Percentiles rank a stretch among this genome's conserved stretches.
Evolutionary conservation across 441 rosid genomes (phyloP).

Genomic region (Gossypium schwendimanii): DNA sequence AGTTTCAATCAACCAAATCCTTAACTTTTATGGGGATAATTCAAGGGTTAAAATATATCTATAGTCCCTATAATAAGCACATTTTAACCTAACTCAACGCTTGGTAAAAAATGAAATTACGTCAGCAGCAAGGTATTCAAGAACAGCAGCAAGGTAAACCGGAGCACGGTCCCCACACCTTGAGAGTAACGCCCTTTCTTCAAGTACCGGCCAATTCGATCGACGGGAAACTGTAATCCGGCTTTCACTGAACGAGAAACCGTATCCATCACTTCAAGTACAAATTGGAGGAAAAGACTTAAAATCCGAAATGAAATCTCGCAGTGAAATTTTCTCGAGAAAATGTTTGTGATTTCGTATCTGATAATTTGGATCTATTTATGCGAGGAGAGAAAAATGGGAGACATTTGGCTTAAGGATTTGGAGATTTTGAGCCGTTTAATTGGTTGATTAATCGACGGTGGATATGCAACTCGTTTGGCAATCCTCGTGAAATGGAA

Average conservation of each 20-base stretch:
- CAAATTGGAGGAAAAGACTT: background rate
- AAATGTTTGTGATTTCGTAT: background rate
- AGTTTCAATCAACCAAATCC: too few relatives aligned
- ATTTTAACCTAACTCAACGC: too few relatives aligned
- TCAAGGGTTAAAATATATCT: too few relatives aligned
- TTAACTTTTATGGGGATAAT: too few relatives aligned
- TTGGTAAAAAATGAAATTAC: slow-evolving; percentile 9
- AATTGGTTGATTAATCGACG: slow-evolving; percentile 21
- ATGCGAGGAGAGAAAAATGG: background rate
- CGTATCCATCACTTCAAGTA: slow-evolving; percentile 8
- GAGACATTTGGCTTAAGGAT: slow-evolving; percentile 4
- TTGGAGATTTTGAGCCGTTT: slow-evolving; percentile 14
- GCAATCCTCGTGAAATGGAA: slow-evolving; percentile 19
- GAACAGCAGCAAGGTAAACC: slow-evolving; percentile 32
- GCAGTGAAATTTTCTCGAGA: background rate
- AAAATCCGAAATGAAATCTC: background rate
- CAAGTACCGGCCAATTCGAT: slow-evolving; percentile 53
- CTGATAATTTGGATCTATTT: too few relatives aligned
- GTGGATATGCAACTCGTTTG: background rate
- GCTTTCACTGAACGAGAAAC: slow-evolving; percentile 49
- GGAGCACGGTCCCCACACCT: slow-evolving; percentile 57
- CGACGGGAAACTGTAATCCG: slow-evolving; percentile 57
- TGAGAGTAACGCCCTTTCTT: slow-evolving; percentile 54
- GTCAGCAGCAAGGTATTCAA: slow-evolving; percentile 51
- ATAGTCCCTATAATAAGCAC: too few relatives aligned